Evolutionary conservation across 2,329 filamentous ascomycete species (phyloP), one percentile per base, ranked within the genome.

Genomic region (Aspergillus sp.): DNA sequence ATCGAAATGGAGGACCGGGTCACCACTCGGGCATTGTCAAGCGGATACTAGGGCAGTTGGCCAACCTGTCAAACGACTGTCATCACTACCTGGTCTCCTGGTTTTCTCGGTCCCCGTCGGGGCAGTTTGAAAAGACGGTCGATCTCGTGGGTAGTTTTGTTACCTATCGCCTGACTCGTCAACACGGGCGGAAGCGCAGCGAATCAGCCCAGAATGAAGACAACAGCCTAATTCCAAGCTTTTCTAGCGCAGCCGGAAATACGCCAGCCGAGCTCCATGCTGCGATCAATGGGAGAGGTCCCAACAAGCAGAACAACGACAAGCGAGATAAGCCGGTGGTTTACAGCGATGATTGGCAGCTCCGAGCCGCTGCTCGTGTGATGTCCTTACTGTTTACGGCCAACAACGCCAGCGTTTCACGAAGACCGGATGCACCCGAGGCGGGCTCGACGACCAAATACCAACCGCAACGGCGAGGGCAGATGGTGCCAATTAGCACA

Each of bases 271-370:
- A 90, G 61, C 80, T 96, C 5, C 90, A 95, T 70, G 90, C 91
- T 36, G 90, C 90, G n/a, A 82, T 96, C 18, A 88, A 79, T 71
- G 72, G 78, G 63, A 70, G 77, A 55, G 68, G 65, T 36, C 61
- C 71, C 26, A 77, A 80, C 11, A 87, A 84, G 70, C 85, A 83
- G 69, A 73, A 79, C 20, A 84, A 84, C 55, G 82, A 85, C 32
- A 80, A 82, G 31, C 77, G 78, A 46, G 77, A 80, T 29, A 73
- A 75, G 50, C 76, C 82, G 7, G 81, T 87, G 2, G 77, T 86
- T 0, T 96, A 95, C 71, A 82, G 84, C 20, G 90, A 94, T 59
- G 93, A 96, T 70, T 97, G 93, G 93, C 92, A 96, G 74, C 86
- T 96, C 58, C 90, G 87, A 72, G 90, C 90, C 11, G 90, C 90